Percentiles rank a stretch among this genome's conserved stretches.
These are phyloP conservation scores for Uronychia binucleata DNA, from an alignment of 73 alveolate genomes.

Conservation along the genomic window DNA sequence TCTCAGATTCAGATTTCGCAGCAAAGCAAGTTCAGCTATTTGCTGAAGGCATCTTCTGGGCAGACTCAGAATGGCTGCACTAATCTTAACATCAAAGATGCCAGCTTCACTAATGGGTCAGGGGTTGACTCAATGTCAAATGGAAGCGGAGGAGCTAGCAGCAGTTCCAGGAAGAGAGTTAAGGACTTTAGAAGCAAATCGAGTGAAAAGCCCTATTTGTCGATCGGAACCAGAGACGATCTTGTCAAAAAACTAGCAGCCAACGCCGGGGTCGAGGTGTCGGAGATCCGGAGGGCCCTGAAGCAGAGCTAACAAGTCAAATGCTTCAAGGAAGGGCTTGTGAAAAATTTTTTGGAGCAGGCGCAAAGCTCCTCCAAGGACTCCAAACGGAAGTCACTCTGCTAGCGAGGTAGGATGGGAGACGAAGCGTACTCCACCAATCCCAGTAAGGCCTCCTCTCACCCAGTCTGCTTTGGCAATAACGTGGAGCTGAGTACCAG, in stretches of 20 bases:
- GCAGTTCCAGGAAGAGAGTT: background rate
- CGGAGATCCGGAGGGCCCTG: background rate
- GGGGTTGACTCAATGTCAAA: background rate
- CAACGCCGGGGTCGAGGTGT: background rate
- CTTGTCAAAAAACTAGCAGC: background rate
- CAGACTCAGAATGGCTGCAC: background rate
- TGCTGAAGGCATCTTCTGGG: background rate
- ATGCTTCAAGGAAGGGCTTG: background rate
- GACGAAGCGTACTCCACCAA: background rate
- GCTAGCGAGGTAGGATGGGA: background rate
- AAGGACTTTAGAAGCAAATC: background rate
- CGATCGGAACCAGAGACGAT: background rate
- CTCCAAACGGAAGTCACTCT: background rate
- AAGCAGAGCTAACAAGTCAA: background rate
- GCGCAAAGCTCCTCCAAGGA: background rate
- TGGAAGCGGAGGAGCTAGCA: background rate
- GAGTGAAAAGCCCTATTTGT: background rate
- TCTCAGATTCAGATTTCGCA: background rate
- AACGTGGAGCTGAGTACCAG: background rate
- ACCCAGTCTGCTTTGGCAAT: too few species aligned
- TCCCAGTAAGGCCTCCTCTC: background rate
- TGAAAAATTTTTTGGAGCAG: background rate
- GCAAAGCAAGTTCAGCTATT: background rate
- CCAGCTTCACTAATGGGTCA: background rate
- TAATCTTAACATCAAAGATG: background rate